Conservation (phyloP, 2,329 filamentous ascomycete species). For the Penicillium sp. region DNA sequence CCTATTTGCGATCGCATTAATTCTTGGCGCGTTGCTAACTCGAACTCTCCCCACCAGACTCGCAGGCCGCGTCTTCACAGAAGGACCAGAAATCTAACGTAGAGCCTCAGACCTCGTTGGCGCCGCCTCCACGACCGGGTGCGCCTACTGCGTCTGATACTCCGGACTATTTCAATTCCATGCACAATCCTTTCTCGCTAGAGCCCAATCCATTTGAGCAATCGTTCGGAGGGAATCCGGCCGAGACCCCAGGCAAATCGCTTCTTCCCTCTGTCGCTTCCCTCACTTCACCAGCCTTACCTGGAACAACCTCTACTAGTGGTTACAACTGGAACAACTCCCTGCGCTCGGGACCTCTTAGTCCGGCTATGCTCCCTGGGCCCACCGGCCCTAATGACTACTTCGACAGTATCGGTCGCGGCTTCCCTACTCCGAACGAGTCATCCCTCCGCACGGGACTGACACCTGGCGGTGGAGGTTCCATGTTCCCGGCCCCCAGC, state of each 20-base stretch:
- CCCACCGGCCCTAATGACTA: conserved; percentile 75
- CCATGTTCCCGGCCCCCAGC: conserved; percentile 93
- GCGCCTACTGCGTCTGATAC: conserved; percentile 56
- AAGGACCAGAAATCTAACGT: conserved; percentile 48
- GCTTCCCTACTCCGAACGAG: conserved; percentile 94
- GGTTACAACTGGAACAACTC: conserved; percentile 80
- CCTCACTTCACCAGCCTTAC: conserved; percentile 83
- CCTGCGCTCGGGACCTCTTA: conserved; percentile 85
- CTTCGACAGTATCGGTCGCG: conserved; percentile 80
- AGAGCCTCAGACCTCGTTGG: conserved; percentile 65
- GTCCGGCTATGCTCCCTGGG: conserved; percentile 94
- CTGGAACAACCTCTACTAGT: conserved; percentile 70
- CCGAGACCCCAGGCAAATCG: conserved; percentile 75
- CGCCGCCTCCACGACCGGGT: conserved; percentile 65
- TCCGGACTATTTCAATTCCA: conserved; percentile 68
- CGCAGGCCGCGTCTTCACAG: conserved; percentile 32
- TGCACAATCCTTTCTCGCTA: conserved; percentile 55
- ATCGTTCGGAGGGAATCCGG: conserved; percentile 70
- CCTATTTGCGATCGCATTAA: conserved; percentile 23
- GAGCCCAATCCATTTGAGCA: conserved; percentile 98
- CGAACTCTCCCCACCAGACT: conserved; percentile 24
- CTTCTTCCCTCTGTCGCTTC: conserved; percentile 87
- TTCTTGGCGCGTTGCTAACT: conserved; percentile 25
- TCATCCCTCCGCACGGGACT: conserved; percentile 87
- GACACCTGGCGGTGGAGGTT: conserved; percentile 90